Conservation (phyloP, 2,329 filamentous ascomycete genomes). For the Raffaelea deltoideospora region DNA sequence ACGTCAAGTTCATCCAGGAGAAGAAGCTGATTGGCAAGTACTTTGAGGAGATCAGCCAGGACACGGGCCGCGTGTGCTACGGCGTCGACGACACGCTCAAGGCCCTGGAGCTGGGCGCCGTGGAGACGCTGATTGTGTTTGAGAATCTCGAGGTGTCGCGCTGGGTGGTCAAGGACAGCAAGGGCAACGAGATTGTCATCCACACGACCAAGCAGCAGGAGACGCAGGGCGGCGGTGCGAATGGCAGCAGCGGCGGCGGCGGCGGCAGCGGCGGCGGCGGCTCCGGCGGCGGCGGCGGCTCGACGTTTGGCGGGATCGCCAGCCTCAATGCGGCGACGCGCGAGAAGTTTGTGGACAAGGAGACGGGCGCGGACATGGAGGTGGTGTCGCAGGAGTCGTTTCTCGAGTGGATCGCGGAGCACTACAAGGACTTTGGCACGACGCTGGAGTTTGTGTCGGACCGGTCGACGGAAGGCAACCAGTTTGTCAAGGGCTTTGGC, state of each 20-base stretch:
- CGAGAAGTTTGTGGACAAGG: constrained; percentile 83
- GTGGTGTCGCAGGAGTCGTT: constrained; percentile 75
- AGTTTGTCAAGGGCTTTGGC: constrained; percentile 99
- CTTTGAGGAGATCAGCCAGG: constrained; percentile 97
- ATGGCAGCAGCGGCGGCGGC: too few relatives aligned
- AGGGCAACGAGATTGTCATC: constrained; percentile 56
- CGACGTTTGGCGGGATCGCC: too few relatives aligned
- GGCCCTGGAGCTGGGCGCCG: constrained; percentile 86
- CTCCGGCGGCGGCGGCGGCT: too few relatives aligned
- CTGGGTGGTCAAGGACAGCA: constrained; percentile 72
- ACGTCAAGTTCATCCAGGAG: constrained; percentile 99
- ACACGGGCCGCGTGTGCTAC: constrained; percentile 94
- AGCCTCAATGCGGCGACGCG: too few relatives aligned
- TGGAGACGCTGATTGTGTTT: constrained; percentile 88
- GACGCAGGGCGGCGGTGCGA: constrained; percentile 42
- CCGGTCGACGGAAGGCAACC: constrained; percentile 93
- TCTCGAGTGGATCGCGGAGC: constrained; percentile 98
- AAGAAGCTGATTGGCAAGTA: constrained; percentile 99
- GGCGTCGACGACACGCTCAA: constrained; percentile 96
- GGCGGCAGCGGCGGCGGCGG: too few relatives aligned
- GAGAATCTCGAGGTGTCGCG: constrained; percentile 94
- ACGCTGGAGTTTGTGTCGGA: constrained; percentile 95
- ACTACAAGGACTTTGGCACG: constrained; percentile 96
- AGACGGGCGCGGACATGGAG: constrained; percentile 96
- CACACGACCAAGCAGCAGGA: constrained; percentile 86